Percentiles rank a stretch among this genome's conserved stretches.
Evolutionary conservation across 202 grass and related monocot genomes (phyloP).

Genomic region (Carex sylvatica): DNA sequence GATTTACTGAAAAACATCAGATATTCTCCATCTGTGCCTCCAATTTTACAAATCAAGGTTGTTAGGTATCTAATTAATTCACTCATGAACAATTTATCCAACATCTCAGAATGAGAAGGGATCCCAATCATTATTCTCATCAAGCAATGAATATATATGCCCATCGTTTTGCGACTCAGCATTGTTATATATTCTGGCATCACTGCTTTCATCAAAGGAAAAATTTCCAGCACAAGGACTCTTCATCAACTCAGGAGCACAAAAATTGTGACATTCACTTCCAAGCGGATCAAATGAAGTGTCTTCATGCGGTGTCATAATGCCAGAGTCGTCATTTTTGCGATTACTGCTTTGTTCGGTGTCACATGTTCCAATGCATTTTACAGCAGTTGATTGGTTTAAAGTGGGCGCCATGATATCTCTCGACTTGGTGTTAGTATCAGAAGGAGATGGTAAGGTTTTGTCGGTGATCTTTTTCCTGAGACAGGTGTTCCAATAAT

Average conservation of each 20-base stretch:
- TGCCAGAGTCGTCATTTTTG: neutral
- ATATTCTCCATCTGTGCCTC: neutral
- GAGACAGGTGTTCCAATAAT: constrained; percentile 25
- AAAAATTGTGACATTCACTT: neutral
- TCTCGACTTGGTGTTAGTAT: neutral
- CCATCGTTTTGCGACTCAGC: neutral
- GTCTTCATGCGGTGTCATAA: neutral
- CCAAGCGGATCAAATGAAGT: neutral
- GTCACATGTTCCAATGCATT: neutral
- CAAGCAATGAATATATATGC: neutral
- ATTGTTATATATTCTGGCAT: constrained; percentile 11
- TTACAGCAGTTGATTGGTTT: neutral
- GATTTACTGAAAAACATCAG: no score
- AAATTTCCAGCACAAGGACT: neutral
- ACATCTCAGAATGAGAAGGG: neutral
- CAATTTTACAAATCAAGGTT: neutral
- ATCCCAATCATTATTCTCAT: constrained; percentile 24
- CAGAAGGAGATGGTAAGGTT: neutral
- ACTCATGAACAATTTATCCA: neutral
- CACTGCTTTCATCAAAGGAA: neutral
- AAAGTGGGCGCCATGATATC: neutral
- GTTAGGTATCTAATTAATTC: neutral
- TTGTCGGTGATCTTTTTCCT: neutral
- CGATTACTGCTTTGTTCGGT: neutral
- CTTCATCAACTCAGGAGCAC: neutral